Evolutionary conservation across 2,329 filamentous ascomycete species (phyloP).

Genomic region (Ophiocordyceps camponoti-floridani): DNA sequence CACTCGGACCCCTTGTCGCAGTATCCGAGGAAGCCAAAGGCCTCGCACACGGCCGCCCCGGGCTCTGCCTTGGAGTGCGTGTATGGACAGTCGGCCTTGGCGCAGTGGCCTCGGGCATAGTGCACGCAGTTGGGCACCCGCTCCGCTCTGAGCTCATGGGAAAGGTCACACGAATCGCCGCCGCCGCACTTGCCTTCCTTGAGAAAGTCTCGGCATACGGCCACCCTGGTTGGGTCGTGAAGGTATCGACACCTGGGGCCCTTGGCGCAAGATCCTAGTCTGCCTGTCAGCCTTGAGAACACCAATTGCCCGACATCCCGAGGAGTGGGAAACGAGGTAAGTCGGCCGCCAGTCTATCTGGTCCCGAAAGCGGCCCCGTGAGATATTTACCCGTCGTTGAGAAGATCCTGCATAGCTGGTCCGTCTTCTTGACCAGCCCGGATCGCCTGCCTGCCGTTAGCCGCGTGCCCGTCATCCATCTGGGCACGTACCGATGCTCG

Average conservation of each 20-base stretch:
- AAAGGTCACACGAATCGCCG: constrained; percentile 73
- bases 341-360: constrained; percentile 2
- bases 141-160: constrained; percentile 68
- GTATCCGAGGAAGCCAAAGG: constrained; percentile 75
- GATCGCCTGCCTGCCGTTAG: constrained; percentile 28
- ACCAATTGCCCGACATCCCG: neutral
- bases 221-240: constrained; percentile 75
- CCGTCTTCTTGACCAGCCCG: constrained; percentile 45
- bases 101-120: constrained; percentile 78
- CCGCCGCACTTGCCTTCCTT: constrained; percentile 60
- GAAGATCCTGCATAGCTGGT: constrained; percentile 57
- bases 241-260: constrained; percentile 63
- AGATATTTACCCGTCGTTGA: constrained; percentile 48
- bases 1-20: constrained; percentile 70
- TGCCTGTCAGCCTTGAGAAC: constrained; percentile 18
- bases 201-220: constrained; percentile 77
- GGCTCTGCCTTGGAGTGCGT: constrained; percentile 66
- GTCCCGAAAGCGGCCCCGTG: constrained; percentile 19
- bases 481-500: constrained; percentile 50
- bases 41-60: constrained; percentile 61
- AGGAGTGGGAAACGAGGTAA: neutral
- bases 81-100: constrained; percentile 73
- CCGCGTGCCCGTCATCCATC: constrained; percentile 6
- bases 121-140: constrained; percentile 80
- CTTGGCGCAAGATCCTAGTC: constrained; percentile 65